Evolutionary conservation across 345 rosid species (phyloP), one percentile per base, ranked within the genome.

Genomic region (Cardiospermum halicacabum): DNA sequence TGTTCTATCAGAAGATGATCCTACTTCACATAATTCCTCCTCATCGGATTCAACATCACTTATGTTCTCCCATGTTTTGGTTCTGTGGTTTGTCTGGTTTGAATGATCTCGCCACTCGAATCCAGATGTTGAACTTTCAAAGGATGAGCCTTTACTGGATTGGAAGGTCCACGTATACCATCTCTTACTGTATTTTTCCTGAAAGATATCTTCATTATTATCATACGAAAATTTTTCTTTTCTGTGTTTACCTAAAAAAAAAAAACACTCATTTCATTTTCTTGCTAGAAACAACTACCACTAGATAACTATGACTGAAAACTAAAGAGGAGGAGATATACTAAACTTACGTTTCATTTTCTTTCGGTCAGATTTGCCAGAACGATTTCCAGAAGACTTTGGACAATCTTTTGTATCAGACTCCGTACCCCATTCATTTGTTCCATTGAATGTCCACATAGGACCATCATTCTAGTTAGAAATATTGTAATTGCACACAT

Each of bases 91-190:
- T n/a, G 75, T 76, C 81, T 74, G 30, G 45, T 75, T 78, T 65
- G 80, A 64, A 5, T 78, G 69, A 73, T 81, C 92, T 76, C 82
- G 74, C 89, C 94, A 82, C 64, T 88, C 73, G 32, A 80, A 84
- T 56, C 89, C 89, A 21, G 69, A 65, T 54, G 74, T 39, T 18
- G 70, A 75, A 60, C 68, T 56, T 55, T 28, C 64, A 45, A 64
- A 82, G 65, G 68, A 25, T 47, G 77, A 74, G 12, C 62, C 60
- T 30, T 62, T 45, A 25, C 42, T 32, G 15, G 58, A 48, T 10
- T 69, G 68, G 54, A 57, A 70, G 58, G 84, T 72, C 88, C 88
- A 75, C 13, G 81, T 69, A 56, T 80, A 78, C 84, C 80, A 69
- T 74, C 58, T 83, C 68, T 83, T 77, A 36, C 85, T 78, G 25